A percentile compares a stretch with the other conserved stretches of the same genome.
Evolutionary conservation across 1,284 basidiomycete species (phyloP).

Genomic region (Pascua sp.): DNA sequence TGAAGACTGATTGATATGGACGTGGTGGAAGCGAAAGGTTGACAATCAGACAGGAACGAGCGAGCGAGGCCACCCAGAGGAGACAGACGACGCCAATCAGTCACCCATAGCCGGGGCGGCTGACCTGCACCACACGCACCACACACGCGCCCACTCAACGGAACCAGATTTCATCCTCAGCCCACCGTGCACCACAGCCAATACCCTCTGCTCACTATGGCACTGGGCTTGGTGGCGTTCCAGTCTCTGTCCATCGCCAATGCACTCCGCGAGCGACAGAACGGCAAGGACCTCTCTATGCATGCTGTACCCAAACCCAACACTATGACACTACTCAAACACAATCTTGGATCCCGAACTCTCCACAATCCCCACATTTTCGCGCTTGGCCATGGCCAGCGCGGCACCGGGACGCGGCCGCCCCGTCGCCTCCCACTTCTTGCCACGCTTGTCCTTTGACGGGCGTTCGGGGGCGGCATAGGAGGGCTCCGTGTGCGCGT

Average conservation of each 20-base stretch:
- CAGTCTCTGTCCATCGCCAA: neutral
- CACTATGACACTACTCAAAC: constrained; percentile 55
- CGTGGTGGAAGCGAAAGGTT: too few species aligned
- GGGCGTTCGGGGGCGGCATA: constrained; percentile 1
- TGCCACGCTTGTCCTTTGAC: constrained; percentile 29
- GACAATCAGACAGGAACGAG: too few species aligned
- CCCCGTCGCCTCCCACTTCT: constrained; percentile 48
- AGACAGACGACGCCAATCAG: too few species aligned
- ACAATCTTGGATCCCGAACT: constrained; percentile 70
- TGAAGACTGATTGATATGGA: too few species aligned
- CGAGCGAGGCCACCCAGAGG: too few species aligned
- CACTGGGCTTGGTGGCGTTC: too few species aligned
- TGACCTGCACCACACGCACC: too few species aligned
- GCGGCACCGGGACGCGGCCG: constrained; percentile 84
- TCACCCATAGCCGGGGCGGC: too few species aligned
- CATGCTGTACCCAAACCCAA: neutral
- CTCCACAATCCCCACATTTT: constrained; percentile 77
- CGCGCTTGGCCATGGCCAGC: constrained; percentile 79
- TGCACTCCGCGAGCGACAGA: neutral
- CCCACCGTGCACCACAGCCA: too few species aligned
- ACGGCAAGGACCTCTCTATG: neutral
- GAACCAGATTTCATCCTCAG: neutral
- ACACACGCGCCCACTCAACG: neutral
- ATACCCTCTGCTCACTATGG: too few species aligned
- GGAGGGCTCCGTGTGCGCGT: neutral